A percentile compares a stretch with the other conserved stretches of the same genome.
Conservation (phyloP, 208 protist species). For the Leptomonas seymouri region DNA sequence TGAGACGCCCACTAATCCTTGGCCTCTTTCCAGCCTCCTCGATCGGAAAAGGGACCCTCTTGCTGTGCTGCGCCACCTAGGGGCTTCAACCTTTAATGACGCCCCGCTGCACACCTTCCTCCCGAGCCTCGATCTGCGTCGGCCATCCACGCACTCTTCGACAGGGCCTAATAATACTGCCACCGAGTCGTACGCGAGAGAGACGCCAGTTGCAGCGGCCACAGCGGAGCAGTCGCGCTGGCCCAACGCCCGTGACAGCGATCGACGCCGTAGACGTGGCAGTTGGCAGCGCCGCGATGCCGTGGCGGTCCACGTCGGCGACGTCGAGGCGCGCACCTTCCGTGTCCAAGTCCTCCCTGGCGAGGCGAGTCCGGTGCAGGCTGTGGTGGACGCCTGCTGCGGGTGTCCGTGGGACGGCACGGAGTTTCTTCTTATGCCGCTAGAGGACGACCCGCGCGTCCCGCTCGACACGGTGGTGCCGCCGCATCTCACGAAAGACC, state of each 20-base stretch:
- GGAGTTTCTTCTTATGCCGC: slow-evolving; percentile 40
- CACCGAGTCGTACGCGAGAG: neutral
- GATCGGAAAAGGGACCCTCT: slow-evolving; percentile 25
- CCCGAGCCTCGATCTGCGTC: slow-evolving; percentile 22
- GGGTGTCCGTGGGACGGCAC: slow-evolving; percentile 39
- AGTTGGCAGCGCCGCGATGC: slow-evolving; percentile 10
- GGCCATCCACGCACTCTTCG: slow-evolving; percentile 8
- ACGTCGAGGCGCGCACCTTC: slow-evolving; percentile 40
- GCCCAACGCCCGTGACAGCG: slow-evolving; percentile 10
- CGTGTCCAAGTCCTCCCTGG: slow-evolving; percentile 27
- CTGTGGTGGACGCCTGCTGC: slow-evolving; percentile 24
- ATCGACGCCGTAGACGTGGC: slow-evolving; percentile 8
- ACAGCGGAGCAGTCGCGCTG: slow-evolving; percentile 7
- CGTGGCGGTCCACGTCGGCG: slow-evolving; percentile 37
- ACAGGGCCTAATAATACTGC: neutral
- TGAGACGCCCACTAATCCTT: neutral
- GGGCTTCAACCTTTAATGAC: slow-evolving; percentile 35
- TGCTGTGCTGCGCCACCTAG: slow-evolving; percentile 32
- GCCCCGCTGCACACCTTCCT: slow-evolving; percentile 35
- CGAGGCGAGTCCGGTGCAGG: slow-evolving; percentile 32
- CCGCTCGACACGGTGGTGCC: slow-evolving; percentile 10
- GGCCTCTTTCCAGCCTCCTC: neutral
- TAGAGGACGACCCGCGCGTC: slow-evolving; percentile 21
- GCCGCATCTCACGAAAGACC: neutral
- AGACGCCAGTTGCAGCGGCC: neutral